A percentile compares a stretch with the other conserved stretches of the same genome.
These are phyloP conservation scores for Microascus cirrosus DNA, from an alignment of 2,329 filamentous ascomycete species.

Conservation along the genomic window DNA sequence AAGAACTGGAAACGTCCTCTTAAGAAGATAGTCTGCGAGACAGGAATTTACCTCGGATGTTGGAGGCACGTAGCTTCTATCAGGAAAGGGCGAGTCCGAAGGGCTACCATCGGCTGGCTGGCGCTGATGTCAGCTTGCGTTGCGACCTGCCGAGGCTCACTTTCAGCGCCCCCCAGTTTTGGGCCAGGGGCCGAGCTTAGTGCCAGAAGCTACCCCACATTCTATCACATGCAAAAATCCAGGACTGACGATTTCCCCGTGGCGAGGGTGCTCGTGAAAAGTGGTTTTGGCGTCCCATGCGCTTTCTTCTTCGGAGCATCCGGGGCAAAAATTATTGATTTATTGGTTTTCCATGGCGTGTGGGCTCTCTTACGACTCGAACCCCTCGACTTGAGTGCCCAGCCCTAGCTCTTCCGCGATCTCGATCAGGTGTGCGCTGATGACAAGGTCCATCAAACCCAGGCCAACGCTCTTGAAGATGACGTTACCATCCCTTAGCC, in stretches of 20 bases:
- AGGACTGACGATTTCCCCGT: background rate
- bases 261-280: background rate
- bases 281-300: background rate
- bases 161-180: background rate
- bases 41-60: constrained; percentile 4
- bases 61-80: background rate
- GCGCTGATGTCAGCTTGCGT: background rate
- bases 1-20: background rate
- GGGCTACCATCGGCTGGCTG: background rate
- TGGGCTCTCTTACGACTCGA: constrained; percentile 21
- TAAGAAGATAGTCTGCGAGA: background rate
- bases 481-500: constrained; percentile 52
- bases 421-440: constrained; percentile 46
- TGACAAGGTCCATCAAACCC: constrained; percentile 54
- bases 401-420: constrained; percentile 43
- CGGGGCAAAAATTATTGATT: background rate
- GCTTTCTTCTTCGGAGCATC: background rate
- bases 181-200: background rate
- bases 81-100: background rate
- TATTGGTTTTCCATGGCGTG: background rate
- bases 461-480: constrained; percentile 60
- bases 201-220: background rate
- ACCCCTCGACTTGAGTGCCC: constrained; percentile 40
- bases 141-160: background rate
- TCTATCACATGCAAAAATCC: background rate